Base-by-base conservation (phyloP, 2,329 filamentous ascomycete genomes). In the Botryotinia calthae region DNA sequence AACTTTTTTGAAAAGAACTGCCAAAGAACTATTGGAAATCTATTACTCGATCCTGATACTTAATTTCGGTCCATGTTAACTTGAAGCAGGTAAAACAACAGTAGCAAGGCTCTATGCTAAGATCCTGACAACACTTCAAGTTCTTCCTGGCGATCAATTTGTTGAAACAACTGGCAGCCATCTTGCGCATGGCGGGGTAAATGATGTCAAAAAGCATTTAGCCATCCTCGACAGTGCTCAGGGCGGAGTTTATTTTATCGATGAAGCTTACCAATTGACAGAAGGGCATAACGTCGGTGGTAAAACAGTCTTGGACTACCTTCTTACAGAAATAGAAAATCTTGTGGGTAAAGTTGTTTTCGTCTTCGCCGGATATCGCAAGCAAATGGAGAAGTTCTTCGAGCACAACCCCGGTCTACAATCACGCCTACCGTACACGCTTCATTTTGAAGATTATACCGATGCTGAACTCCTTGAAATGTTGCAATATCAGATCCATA, bases 351-450 rank as follows among this genome's bases (percentile, higher is more conserved):
- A 91, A 76, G 81, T 95, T 0, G 88, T 90, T 0, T 92, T 95
- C 70, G 84, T 95, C 0, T 83, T 95, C 4, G 92, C 92, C 0
- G 92, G 93, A 0, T 95, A 95, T 80, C 85, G 85, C 66, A 90
- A 89, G 76, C 85, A 92, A 75, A 95, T 95, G 92, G 91, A 95
- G 76, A 85, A 85, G 0, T 93, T 95, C 79, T 94, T 93, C 64
- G 84, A 87, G 0, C 91, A 94, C 74, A 95, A 95, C 62, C 89
- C 89, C 0, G 92, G 93, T 0, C 83, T 95, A 4, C 84, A 87
- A 0, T 93, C 91, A 75, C 88, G 92, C 0, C 90, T 95, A 54
- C 92, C 92, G 0, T 83, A 88, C 18, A 82, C 85, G 48, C 84
- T 95, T 77, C 85, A 87, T 59, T 95, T 95, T 72, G 82, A 86